Percentiles rank a stretch among this genome's conserved stretches.
Evolutionary conservation across 2,329 filamentous ascomycete genomes (phyloP).

Genomic region (Alternaria atra): DNA sequence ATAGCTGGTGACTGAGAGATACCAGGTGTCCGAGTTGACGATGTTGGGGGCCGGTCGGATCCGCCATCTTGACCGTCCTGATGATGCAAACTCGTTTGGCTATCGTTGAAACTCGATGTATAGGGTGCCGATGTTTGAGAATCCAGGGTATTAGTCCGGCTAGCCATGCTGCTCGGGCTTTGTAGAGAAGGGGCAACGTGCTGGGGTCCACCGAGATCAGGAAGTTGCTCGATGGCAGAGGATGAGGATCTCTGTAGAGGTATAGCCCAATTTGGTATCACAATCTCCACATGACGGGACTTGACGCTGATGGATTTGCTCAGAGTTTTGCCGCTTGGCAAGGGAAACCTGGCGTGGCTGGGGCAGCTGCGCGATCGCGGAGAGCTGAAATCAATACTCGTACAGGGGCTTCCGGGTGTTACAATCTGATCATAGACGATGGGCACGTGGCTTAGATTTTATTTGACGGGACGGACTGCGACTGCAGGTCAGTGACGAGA

Average conservation of each 20-base stretch:
- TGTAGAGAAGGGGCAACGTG: slow-evolving; percentile 30
- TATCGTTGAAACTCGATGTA: slow-evolving; percentile 56
- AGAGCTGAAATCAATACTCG: slow-evolving; percentile 45
- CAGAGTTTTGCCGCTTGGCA: slow-evolving; percentile 40
- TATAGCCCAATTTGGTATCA: slow-evolving; percentile 57
- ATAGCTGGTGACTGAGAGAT: slow-evolving; percentile 57
- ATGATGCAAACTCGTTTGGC: slow-evolving; percentile 57
- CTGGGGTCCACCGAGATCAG: slow-evolving; percentile 29
- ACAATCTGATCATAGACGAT: slow-evolving; percentile 54
- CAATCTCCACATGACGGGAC: slow-evolving; percentile 60
- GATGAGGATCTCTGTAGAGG: slow-evolving; percentile 52
- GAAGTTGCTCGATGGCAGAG: slow-evolving; percentile 41
- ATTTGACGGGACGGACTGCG: slow-evolving; percentile 35
- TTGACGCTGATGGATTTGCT: slow-evolving; percentile 43
- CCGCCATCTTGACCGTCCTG: slow-evolving; percentile 55
- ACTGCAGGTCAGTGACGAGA: slow-evolving; percentile 29
- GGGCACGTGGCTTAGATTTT: slow-evolving; percentile 55
- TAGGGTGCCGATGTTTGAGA: slow-evolving; percentile 57
- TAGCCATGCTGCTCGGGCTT: slow-evolving; percentile 54
- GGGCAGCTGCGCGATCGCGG: slow-evolving; percentile 42
- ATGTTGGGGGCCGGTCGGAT: slow-evolving; percentile 45
- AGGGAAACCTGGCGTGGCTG: slow-evolving; percentile 40
- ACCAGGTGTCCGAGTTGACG: slow-evolving; percentile 51
- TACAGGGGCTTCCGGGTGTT: slow-evolving; percentile 49
- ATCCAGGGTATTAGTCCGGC: slow-evolving; percentile 58